Percentiles rank a stretch among this genome's conserved stretches.
These are phyloP conservation scores for Fusarium avenaceum DNA, from an alignment of 2,329 filamentous ascomycete genomes.

Conservation along the genomic window DNA sequence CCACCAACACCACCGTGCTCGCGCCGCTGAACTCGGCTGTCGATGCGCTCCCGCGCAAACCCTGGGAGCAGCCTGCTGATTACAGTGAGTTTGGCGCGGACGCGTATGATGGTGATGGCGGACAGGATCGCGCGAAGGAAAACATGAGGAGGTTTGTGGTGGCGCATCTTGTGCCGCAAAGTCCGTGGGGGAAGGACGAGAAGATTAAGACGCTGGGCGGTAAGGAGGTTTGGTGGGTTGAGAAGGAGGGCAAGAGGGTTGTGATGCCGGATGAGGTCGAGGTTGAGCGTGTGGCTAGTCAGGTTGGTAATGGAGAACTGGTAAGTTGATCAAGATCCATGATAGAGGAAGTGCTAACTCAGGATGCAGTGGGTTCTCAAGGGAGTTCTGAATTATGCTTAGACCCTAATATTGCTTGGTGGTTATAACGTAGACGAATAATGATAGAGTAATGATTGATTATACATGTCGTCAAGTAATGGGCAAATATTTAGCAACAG, in stretches of 20 bases:
- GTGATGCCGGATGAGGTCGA: conserved; percentile 84
- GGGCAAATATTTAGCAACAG: background rate
- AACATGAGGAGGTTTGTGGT: conserved; percentile 88
- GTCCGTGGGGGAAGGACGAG: conserved; percentile 78
- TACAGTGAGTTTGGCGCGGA: conserved; percentile 75
- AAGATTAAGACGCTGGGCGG: conserved; percentile 75
- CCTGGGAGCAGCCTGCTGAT: conserved; percentile 84
- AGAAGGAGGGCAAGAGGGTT: conserved; percentile 75
- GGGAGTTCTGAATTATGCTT: conserved; percentile 62
- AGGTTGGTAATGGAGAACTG: conserved; percentile 89
- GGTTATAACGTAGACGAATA: conserved; percentile 28
- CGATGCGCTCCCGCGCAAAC: conserved; percentile 82
- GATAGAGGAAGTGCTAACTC: conserved; percentile 4
- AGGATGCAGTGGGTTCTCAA: conserved; percentile 73
- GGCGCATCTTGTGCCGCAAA: conserved; percentile 81
- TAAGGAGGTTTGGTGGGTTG: conserved; percentile 86
- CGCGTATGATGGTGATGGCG: conserved; percentile 82
- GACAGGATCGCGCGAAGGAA: conserved; percentile 78
- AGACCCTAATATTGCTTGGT: background rate
- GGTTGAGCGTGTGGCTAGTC: conserved; percentile 79
- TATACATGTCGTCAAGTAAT: background rate
- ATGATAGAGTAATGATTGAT: conserved; percentile 31
- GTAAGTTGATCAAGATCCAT: conserved; percentile 53
- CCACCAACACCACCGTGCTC: conserved; percentile 83
- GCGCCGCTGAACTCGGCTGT: conserved; percentile 89